Evolutionary conservation across 2,329 filamentous ascomycete species (phyloP).

Genomic region (Arthroderma sp.): DNA sequence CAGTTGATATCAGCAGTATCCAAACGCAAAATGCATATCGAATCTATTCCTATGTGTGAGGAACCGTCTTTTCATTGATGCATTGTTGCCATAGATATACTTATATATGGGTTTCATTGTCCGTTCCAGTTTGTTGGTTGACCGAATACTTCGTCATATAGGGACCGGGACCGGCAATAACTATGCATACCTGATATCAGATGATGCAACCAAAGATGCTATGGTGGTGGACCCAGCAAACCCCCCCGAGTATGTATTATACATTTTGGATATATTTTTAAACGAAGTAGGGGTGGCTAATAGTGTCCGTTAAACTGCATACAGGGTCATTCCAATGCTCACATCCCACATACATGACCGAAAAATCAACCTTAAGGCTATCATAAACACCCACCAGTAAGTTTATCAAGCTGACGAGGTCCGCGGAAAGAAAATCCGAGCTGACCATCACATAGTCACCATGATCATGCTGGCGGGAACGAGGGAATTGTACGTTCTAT

Average conservation of each 20-base stretch:
- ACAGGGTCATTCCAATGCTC: constrained; percentile 51
- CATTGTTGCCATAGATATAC: neutral
- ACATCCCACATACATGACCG: constrained; percentile 60
- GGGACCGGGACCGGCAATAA: constrained; percentile 33
- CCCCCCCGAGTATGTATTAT: constrained; percentile 35
- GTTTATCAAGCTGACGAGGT: constrained; percentile 23
- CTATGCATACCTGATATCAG: constrained; percentile 42
- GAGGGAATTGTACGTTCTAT: constrained; percentile 54
- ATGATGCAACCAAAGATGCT: constrained; percentile 39
- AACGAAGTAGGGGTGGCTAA: neutral
- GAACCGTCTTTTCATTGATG: constrained; percentile 6
- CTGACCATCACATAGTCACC: constrained; percentile 50
- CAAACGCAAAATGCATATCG: constrained; percentile 37
- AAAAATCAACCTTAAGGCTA: constrained; percentile 70
- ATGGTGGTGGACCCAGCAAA: constrained; percentile 42
- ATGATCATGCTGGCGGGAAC: constrained; percentile 91
- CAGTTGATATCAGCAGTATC: constrained; percentile 5
- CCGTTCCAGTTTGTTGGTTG: neutral
- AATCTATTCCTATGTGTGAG: constrained; percentile 44
- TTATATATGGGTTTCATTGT: neutral
- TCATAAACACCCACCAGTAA: constrained; percentile 96
- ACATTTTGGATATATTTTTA: neutral
- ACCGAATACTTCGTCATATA: constrained; percentile 3
- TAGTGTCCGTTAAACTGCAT: constrained; percentile 1
- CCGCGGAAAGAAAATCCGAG: neutral